Conservation (phyloP, 208 protist genomes). For the Vickermania ingenoplastis region DNA sequence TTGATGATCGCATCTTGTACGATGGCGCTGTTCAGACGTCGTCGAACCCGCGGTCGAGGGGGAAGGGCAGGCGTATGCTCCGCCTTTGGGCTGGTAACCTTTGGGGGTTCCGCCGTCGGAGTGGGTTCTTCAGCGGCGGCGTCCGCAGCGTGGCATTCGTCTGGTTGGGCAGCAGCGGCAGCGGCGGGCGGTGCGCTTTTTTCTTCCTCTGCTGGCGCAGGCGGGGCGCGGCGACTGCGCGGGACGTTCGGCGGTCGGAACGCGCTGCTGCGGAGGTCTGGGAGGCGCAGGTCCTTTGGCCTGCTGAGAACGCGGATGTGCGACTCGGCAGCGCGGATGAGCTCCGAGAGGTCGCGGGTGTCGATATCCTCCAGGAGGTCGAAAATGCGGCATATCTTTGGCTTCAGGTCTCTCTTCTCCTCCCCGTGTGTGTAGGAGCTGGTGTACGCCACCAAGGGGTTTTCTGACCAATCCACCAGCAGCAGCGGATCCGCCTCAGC, state of each 20-base stretch:
- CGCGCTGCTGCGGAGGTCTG: not conserved
- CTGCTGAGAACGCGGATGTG: slow-evolving; percentile 1
- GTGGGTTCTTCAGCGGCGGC: not conserved
- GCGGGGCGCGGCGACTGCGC: not conserved
- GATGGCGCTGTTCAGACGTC: slow-evolving; percentile 17
- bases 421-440: not conserved
- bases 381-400: slow-evolving; percentile 2
- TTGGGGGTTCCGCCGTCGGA: not conserved
- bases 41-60: not conserved
- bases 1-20: slow-evolving; percentile 32
- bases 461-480: slow-evolving; percentile 24
- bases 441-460: slow-evolving; percentile 26
- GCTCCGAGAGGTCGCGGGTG: slow-evolving; percentile 15
- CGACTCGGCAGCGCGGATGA: slow-evolving; percentile 6
- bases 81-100: not conserved
- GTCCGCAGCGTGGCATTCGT: not conserved
- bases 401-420: not conserved
- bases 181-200: not conserved
- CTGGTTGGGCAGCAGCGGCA: not conserved
- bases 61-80: not conserved
- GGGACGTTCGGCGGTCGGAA: not conserved
- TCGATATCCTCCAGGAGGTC: slow-evolving; percentile 9
- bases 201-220: not conserved
- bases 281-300: slow-evolving; percentile 2
- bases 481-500: slow-evolving; percentile 15